A percentile compares a stretch with the other conserved stretches of the same genome.
Conservation (phyloP, 495 filamentous ascomycete species). For the Acidiella bohemica region DNA sequence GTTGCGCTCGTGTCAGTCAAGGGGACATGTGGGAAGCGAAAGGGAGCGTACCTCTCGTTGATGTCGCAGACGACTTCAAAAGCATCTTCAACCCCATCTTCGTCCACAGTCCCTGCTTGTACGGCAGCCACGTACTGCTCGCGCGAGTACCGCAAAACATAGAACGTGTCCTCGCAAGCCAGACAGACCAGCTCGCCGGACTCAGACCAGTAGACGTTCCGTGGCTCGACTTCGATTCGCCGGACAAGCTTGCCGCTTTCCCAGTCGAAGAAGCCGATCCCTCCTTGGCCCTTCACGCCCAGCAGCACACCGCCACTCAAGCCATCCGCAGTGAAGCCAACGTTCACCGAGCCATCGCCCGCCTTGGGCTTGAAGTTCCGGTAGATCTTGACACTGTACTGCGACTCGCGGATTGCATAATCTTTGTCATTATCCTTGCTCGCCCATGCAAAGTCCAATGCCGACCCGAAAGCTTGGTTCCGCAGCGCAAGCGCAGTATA, state of each 20-base stretch:
- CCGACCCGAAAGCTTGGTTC: slow-evolving; percentile 93
- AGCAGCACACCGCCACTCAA: slow-evolving; percentile 82
- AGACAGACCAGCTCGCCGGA: slow-evolving; percentile 84
- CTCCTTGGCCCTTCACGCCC: slow-evolving; percentile 86
- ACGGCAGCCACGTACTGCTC: slow-evolving; percentile 75
- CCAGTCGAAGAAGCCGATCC: slow-evolving; percentile 95
- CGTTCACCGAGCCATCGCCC: slow-evolving; percentile 62
- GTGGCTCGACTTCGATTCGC: slow-evolving; percentile 91
- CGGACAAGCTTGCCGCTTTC: slow-evolving; percentile 75
- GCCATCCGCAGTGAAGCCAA: slow-evolving; percentile 91
- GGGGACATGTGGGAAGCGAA: neutral
- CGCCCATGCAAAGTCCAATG: slow-evolving; percentile 93
- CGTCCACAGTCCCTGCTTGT: slow-evolving; percentile 69
- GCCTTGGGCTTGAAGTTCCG: slow-evolving; percentile 90
- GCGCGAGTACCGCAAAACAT: slow-evolving; percentile 78
- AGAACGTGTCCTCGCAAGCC: slow-evolving; percentile 91
- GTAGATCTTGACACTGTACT: slow-evolving; percentile 88
- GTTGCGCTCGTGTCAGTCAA: slow-evolving; percentile 7
- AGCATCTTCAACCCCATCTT: slow-evolving; percentile 94
- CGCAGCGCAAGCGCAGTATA: slow-evolving; percentile 95
- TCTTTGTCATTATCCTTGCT: slow-evolving; percentile 97
- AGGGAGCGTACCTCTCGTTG: slow-evolving; percentile 54
- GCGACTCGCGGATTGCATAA: slow-evolving; percentile 87
- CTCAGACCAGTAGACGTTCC: slow-evolving; percentile 88
- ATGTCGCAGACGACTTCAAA: slow-evolving; percentile 94